Evolutionary conservation across 805 yeast genomes (phyloP).

Genomic region (Metschnikowia dekortorum): DNA sequence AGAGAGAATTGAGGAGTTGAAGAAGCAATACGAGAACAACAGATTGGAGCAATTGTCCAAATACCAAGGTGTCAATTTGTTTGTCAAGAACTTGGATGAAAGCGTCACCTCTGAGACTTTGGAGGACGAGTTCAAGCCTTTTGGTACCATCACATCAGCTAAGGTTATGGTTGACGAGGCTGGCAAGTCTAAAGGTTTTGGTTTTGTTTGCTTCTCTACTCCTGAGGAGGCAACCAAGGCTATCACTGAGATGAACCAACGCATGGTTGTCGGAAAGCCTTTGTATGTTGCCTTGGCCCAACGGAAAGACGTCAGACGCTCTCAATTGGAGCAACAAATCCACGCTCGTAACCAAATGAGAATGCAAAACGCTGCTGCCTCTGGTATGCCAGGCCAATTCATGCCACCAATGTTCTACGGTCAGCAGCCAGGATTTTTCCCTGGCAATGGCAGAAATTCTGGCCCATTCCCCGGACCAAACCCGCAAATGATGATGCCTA

Average conservation of each 20-base stretch:
- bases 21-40: constrained; percentile 88
- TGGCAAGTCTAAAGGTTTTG: constrained; percentile 97
- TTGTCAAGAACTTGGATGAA: constrained; percentile 95
- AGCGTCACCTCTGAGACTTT: constrained; percentile 85
- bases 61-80: constrained; percentile 96
- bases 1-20: constrained; percentile 95
- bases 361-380: constrained; percentile 93
- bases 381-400: constrained; percentile 81
- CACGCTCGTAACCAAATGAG: constrained; percentile 98
- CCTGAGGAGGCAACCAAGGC: constrained; percentile 99
- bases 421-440: constrained; percentile 79
- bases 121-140: constrained; percentile 87
- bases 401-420: constrained; percentile 83
- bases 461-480: constrained; percentile 73
- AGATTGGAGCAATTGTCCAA: constrained; percentile 88
- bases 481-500: constrained; percentile 74
- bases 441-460: constrained; percentile 72
- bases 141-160: constrained; percentile 92
- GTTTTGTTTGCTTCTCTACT: constrained; percentile 94
- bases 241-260: constrained; percentile 96
- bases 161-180: constrained; percentile 93
- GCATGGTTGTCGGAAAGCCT: constrained; percentile 92
- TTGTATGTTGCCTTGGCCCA: constrained; percentile 98
- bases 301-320: constrained; percentile 95
- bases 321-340: constrained; percentile 95